phyloP scores from a whole-genome alignment of 2,329 filamentous ascomycete species.

The Cadophora malorum region DNA sequence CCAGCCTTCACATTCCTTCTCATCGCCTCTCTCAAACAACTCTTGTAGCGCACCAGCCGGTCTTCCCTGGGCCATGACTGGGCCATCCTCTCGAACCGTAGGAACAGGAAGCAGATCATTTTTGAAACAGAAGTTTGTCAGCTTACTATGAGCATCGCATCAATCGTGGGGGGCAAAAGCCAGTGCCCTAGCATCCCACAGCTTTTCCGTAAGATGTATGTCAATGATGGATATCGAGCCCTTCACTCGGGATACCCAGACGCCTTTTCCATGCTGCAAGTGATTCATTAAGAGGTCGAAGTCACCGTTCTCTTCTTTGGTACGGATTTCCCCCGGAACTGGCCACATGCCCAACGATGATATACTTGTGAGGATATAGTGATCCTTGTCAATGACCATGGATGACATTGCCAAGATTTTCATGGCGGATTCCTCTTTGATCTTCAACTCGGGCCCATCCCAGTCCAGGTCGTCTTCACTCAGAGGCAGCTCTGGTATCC shows the following conservation, averaged over 20 bases:
- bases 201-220: not conserved
- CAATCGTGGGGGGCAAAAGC: not conserved
- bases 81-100: not conserved
- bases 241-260: not conserved
- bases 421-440: not conserved
- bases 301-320: not conserved
- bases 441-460: not conserved
- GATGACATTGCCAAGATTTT: not conserved
- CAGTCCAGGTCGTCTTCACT: not conserved
- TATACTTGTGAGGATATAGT: not conserved
- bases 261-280: not conserved
- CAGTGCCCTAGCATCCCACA: conserved; percentile 4
- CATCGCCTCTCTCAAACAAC: not conserved
- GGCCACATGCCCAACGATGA: not conserved
- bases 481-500: not conserved
- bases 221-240: not conserved
- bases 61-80: not conserved
- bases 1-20: not conserved
- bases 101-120: too few relatives aligned
- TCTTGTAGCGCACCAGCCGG: not conserved
- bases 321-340: not conserved
- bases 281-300: not conserved
- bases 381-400: not conserved
- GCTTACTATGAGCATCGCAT: not conserved
- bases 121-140: not conserved